Evolutionary conservation across 768 basidiomycete genomes (phyloP).

Genomic region (Mycena maculata): DNA sequence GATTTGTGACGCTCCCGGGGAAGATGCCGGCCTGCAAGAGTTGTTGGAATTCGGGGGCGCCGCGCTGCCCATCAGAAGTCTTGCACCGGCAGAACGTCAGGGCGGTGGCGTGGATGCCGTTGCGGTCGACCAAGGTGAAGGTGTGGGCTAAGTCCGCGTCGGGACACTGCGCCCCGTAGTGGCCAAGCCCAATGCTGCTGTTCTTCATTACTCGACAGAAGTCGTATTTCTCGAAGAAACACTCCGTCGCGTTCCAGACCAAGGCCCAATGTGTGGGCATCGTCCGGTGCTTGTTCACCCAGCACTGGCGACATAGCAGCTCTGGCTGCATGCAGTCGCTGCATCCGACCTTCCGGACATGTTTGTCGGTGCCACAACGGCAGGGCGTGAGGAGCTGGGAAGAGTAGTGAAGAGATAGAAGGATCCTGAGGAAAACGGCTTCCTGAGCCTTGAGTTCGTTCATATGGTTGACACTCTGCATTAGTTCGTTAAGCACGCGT

Average conservation of each 20-base stretch:
- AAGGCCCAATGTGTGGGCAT: constrained; percentile 1
- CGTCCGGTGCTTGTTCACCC: neutral
- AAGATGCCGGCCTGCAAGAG: too few relatives aligned
- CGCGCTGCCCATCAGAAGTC: too few relatives aligned
- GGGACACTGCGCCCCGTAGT: constrained; percentile 17
- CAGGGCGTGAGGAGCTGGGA: neutral
- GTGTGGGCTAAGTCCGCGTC: neutral
- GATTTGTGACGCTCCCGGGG: too few relatives aligned
- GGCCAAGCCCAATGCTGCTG: neutral
- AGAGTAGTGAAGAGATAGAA: neutral
- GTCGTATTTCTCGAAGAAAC: constrained; percentile 15
- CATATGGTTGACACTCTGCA: neutral
- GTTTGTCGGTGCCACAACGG: neutral
- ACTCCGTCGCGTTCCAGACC: neutral
- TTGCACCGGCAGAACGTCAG: too few relatives aligned
- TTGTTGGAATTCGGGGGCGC: too few relatives aligned
- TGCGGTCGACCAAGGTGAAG: constrained; percentile 19
- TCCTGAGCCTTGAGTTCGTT: neutral
- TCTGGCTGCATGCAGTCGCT: neutral
- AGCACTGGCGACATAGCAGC: neutral
- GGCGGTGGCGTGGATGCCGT: constrained; percentile 26
- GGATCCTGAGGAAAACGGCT: neutral
- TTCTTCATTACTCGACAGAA: constrained; percentile 17
- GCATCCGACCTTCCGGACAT: neutral
- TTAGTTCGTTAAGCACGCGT: neutral